phyloP scores from a whole-genome alignment of 768 basidiomycete species.

The Cystofilobasidium macerans region DNA sequence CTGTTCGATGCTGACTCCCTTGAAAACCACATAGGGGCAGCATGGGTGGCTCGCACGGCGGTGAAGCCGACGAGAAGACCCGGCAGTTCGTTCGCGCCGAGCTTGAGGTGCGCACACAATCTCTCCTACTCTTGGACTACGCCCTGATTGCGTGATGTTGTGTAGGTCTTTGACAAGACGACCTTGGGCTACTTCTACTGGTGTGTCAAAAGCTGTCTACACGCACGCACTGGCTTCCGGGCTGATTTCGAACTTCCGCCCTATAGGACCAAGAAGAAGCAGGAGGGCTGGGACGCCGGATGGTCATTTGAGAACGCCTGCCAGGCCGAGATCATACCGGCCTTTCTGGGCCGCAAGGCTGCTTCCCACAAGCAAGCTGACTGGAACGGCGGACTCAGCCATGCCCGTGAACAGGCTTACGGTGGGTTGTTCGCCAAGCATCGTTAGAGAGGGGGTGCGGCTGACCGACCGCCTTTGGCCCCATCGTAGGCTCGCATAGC shows the following conservation, averaged over 20 bases:
- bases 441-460: background rate
- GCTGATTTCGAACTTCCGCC: too few relatives aligned
- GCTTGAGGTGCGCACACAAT: conserved; percentile 41
- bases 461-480: background rate
- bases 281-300: conserved; percentile 53
- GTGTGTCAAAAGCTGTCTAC: conserved; percentile 75
- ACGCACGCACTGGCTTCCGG: too few relatives aligned
- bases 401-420: conserved; percentile 35
- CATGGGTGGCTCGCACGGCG: conserved; percentile 43
- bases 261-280: too few relatives aligned
- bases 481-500: conserved; percentile 38
- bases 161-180: conserved; percentile 48
- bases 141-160: background rate
- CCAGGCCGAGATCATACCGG: conserved; percentile 53
- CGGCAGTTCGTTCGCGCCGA: conserved; percentile 53
- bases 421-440: conserved; percentile 27
- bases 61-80: conserved; percentile 42
- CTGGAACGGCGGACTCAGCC: conserved; percentile 30
- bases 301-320: conserved; percentile 56
- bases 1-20: background rate
- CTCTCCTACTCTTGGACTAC: background rate
- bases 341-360: conserved; percentile 41
- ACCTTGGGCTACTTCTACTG: conserved; percentile 75
- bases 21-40: conserved; percentile 34
- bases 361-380: conserved; percentile 32